Percentiles rank a stretch among this genome's conserved stretches.
Conservation (phyloP, 768 basidiomycete species). For the Mycena capillaripes region DNA sequence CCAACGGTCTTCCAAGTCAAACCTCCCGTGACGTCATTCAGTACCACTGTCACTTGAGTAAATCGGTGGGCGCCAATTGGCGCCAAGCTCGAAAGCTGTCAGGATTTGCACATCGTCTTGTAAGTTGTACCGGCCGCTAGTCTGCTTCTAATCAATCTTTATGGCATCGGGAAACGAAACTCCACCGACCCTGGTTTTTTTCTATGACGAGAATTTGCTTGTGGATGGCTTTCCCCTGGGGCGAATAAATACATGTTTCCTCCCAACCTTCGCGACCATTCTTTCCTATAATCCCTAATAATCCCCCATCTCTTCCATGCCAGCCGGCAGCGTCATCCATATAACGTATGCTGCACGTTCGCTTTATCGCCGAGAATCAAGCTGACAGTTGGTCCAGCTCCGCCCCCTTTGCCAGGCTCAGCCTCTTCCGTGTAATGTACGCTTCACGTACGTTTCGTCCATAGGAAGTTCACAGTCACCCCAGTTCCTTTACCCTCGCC, state of each 20-base stretch:
- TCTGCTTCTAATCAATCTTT: no score
- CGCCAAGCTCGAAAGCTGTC: no score
- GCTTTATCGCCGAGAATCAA: background rate
- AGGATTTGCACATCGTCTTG: no score
- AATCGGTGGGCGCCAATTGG: no score
- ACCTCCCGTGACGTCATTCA: no score
- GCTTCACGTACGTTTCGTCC: background rate
- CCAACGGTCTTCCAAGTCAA: no score
- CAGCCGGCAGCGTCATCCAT: background rate
- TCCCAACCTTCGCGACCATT: background rate
- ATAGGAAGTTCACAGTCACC: background rate
- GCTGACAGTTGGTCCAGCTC: background rate
- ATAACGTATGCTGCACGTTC: background rate
- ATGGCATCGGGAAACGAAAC: no score
- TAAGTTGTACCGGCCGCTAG: no score
- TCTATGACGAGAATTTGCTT: no score
- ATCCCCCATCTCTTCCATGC: background rate
- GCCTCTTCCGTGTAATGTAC: conserved; percentile 12
- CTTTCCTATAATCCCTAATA: background rate
- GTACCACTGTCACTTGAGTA: no score
- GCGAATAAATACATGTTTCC: background rate
- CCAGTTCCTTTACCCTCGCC: conserved; percentile 30
- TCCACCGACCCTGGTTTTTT: no score
- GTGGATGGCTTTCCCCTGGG: no score
- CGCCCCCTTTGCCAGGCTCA: conserved; percentile 8